phyloP scores from a whole-genome alignment of 257 asterid genomes.

The Catharanthus roseus region DNA sequence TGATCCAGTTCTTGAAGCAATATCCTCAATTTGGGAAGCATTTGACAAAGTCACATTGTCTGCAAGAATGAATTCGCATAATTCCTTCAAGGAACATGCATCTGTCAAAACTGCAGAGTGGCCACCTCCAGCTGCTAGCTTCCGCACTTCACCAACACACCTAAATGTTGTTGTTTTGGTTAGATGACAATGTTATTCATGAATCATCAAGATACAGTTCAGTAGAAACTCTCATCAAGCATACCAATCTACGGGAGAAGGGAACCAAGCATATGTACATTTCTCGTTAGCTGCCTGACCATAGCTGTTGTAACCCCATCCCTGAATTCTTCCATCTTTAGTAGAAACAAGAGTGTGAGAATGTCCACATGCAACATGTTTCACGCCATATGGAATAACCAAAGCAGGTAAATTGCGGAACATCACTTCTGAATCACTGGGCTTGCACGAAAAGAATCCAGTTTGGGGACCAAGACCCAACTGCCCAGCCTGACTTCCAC shows the following conservation, averaged over 20 bases:
- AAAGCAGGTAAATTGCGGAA: constrained; percentile 78
- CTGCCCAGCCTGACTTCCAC: constrained; percentile 92
- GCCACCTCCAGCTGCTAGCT: constrained; percentile 92
- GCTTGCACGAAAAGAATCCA: constrained; percentile 55
- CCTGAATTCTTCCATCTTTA: constrained; percentile 81
- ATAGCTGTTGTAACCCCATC: constrained; percentile 97
- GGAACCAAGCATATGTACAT: constrained; percentile 90
- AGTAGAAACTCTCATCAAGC: constrained; percentile 11
- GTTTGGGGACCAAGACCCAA: constrained; percentile 84
- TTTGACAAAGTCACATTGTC: constrained; percentile 60
- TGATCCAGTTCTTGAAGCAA: constrained; percentile 78
- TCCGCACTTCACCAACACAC: constrained; percentile 92
- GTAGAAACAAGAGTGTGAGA: constrained; percentile 87
- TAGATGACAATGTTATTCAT: not conserved
- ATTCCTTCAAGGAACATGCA: constrained; percentile 88
- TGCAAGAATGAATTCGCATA: constrained; percentile 80
- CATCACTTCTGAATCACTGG: constrained; percentile 58
- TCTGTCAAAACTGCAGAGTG: constrained; percentile 93
- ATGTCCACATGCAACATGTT: constrained; percentile 82
- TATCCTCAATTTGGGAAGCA: constrained; percentile 65
- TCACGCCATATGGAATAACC: constrained; percentile 70
- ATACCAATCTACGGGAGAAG: constrained; percentile 97
- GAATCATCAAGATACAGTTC: constrained; percentile 1
- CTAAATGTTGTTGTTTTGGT: constrained; percentile 30
- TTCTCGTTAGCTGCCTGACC: constrained; percentile 98